Evolutionary conservation across 345 rosid genomes (phyloP).

Genomic region (Euphorbia pulcherrima): DNA sequence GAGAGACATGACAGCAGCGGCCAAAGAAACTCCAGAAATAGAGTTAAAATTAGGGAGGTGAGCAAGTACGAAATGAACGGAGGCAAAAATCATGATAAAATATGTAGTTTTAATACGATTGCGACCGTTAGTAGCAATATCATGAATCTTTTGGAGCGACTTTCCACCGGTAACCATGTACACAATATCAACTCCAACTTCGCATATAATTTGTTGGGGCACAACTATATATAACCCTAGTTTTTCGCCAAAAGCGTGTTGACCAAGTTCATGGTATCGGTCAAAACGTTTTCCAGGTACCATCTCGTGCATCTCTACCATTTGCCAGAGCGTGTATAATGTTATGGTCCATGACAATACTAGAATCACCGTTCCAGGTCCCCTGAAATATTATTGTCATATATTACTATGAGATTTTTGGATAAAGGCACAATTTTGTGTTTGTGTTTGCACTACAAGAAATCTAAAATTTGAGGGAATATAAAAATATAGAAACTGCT

Average conservation of each 20-base stretch:
- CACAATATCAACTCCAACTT: constrained; percentile 28
- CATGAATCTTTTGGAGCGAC: constrained; percentile 25
- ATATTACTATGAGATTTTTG: too few species aligned
- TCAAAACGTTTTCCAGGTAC: constrained; percentile 33
- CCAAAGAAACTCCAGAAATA: constrained; percentile 28
- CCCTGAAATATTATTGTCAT: constrained; percentile 18
- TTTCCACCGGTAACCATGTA: constrained; percentile 36
- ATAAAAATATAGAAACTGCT: too few species aligned
- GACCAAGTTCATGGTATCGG: constrained; percentile 31
- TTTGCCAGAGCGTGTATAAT: constrained; percentile 31
- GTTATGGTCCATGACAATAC: constrained; percentile 29
- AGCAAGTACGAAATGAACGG: constrained; percentile 26
- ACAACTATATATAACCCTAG: constrained; percentile 31
- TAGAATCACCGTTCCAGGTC: constrained; percentile 23
- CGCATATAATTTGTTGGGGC: constrained; percentile 26
- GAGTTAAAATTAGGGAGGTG: constrained; percentile 32
- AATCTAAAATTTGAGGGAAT: too few species aligned
- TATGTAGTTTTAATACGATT: constrained; percentile 19
- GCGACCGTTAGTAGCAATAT: constrained; percentile 7
- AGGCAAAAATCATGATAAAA: constrained; percentile 33
- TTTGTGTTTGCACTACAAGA: too few species aligned
- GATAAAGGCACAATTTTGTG: too few species aligned
- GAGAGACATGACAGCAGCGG: constrained; percentile 30
- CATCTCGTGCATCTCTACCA: constrained; percentile 38
- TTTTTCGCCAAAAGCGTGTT: constrained; percentile 28